Evolutionary conservation across 2,329 filamentous ascomycete species (phyloP), one percentile per base, ranked within the genome.

Genomic region (Zalaria obscura): DNA sequence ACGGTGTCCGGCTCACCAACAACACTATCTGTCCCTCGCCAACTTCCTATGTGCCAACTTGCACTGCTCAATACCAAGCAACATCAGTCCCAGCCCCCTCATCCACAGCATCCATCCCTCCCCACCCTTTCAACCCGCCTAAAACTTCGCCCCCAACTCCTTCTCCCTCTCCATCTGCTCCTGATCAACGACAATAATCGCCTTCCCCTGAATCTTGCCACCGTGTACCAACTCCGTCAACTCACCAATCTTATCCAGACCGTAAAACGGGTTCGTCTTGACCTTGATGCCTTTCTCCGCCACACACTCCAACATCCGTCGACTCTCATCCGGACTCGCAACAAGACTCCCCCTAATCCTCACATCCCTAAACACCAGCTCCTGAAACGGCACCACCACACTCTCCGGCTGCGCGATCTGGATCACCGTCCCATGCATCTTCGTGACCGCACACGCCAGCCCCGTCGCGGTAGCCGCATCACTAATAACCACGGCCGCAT

Each of bases 381-480:
- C 69, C 1, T 51, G 51, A 43, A 66, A 66, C 0, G 65, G 63
- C 9, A 67, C 58, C 25, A 43, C 44, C 9, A 66, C 52, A 7
- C 55, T 50, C 29, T 60, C 53, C 5, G 61, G 62, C 46, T 76
- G 73, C n/a, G 73, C 73, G 38, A 78, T 67, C 53, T 78, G 72
- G 2, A 78, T 61, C 51, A 77, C 61, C 0, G 60, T 66, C 2
- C 73, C 74, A 50, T 79, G 75, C 65, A 72, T 76, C 50, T 64
- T 69, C 0, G 75, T 79, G 1, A 76, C 59, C 0, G 72, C 73
- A 40, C 69, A 73, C 0, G 64, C 67, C 25, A 68, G 54, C 4
- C 64, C 71, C 34, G 71, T 67, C 2, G 74, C 68, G n/a, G n/a
- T n/a, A n/a, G n/a, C n/a, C n/a, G 70, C 68, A 46, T 78, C 73